A percentile compares a stretch with the other conserved stretches of the same genome.
Evolutionary conservation across 768 basidiomycete species (phyloP).

Genomic region (Boletus fagicola): DNA sequence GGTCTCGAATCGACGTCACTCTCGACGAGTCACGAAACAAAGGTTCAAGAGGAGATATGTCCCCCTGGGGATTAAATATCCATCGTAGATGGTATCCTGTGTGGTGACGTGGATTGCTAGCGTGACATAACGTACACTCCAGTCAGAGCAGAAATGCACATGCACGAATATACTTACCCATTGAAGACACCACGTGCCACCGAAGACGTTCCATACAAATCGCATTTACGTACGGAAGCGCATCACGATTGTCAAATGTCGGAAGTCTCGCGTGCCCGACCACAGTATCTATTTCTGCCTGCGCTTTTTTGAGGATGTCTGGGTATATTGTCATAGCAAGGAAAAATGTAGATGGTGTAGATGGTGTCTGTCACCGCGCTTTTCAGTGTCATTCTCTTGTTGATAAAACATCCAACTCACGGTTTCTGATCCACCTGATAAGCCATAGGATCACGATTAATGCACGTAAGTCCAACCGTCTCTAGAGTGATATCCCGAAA

Average conservation of each 20-base stretch:
- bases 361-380: constrained; percentile 15
- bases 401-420: constrained; percentile 23
- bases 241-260: constrained; percentile 6
- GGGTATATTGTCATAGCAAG: too few relatives aligned
- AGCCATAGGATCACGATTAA: too few relatives aligned
- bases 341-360: constrained; percentile 7
- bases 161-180: neutral
- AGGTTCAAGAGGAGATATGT: neutral
- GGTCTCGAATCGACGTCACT: too few relatives aligned
- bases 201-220: too few relatives aligned
- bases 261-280: constrained; percentile 12
- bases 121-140: too few relatives aligned
- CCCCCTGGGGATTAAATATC: constrained; percentile 23
- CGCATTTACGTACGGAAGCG: constrained; percentile 16
- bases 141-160: neutral
- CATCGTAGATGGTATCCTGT: constrained; percentile 20
- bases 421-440: neutral
- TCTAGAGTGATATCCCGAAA: too few relatives aligned
- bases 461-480: too few relatives aligned
- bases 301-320: constrained; percentile 5
- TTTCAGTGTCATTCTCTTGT: neutral
- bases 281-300: constrained; percentile 11
- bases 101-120: constrained; percentile 5
- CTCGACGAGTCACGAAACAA: constrained; percentile 5
- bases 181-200: too few relatives aligned